Evolutionary conservation across 2,329 filamentous ascomycete genomes (phyloP).

Genomic region (Alternaria ethzedia): DNA sequence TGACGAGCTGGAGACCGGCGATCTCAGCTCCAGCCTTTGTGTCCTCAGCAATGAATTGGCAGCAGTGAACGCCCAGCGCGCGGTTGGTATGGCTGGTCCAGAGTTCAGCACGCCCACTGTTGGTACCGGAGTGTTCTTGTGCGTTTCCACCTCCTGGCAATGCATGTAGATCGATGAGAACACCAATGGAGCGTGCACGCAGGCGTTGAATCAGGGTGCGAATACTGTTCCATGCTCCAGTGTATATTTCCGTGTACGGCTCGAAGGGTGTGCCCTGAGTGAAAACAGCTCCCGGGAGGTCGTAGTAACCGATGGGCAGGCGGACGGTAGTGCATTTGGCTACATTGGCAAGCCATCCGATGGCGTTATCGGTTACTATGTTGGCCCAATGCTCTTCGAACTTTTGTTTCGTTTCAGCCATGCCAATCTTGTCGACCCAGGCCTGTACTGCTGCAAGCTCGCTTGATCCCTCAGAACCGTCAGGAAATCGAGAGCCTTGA

Average conservation of each 20-base stretch:
- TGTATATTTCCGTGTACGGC: constrained; percentile 57
- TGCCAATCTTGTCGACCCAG: constrained; percentile 55
- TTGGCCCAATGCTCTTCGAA: constrained; percentile 63
- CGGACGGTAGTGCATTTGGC: constrained; percentile 64
- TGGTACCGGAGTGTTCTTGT: constrained; percentile 63
- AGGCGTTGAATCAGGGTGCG: constrained; percentile 56
- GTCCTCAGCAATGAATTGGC: constrained; percentile 60
- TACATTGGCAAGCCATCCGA: constrained; percentile 59
- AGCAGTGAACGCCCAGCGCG: constrained; percentile 55
- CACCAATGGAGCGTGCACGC: constrained; percentile 58
- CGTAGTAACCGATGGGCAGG: constrained; percentile 67
- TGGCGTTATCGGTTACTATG: constrained; percentile 58
- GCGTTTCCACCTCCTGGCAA: constrained; percentile 65
- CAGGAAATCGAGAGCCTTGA: constrained; percentile 57
- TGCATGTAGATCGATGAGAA: constrained; percentile 65
- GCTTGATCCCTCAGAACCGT: constrained; percentile 50
- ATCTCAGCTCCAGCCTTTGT: constrained; percentile 53
- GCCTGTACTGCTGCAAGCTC: constrained; percentile 61
- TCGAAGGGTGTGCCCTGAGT: constrained; percentile 61
- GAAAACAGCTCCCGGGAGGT: constrained; percentile 58
- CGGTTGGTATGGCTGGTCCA: constrained; percentile 56
- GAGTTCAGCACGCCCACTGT: constrained; percentile 58
- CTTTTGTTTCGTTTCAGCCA: constrained; percentile 56
- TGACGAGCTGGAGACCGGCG: constrained; percentile 64
- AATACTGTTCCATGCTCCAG: constrained; percentile 60